These are phyloP conservation scores for Saturnispora mendoncae DNA, from an alignment of 805 yeast genomes.

Conservation along the genomic window DNA sequence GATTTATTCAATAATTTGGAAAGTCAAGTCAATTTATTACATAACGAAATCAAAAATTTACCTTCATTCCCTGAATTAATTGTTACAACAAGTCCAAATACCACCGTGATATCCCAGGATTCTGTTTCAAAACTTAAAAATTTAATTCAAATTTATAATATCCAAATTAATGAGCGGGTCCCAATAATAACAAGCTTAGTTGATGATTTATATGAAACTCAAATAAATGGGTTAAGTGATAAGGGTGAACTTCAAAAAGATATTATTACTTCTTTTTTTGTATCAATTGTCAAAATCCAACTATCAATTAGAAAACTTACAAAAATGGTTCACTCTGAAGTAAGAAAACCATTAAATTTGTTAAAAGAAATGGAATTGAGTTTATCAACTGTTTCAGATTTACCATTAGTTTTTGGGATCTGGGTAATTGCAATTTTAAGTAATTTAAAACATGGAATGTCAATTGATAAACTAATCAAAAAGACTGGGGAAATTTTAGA, in stretches of 20 bases:
- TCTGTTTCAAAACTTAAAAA: constrained; percentile 20
- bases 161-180: constrained; percentile 18
- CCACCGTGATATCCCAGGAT: constrained; percentile 20
- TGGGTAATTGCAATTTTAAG: constrained; percentile 53
- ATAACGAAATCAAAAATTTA: constrained; percentile 17
- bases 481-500: constrained; percentile 52
- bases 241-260: constrained; percentile 26
- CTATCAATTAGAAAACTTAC: constrained; percentile 29
- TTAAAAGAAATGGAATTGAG: constrained; percentile 28
- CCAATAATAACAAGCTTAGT: constrained; percentile 30
- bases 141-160: constrained; percentile 18
- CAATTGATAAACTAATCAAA: constrained; percentile 30
- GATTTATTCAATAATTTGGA: constrained; percentile 20
- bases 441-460: constrained; percentile 45
- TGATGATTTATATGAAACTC: constrained; percentile 28
- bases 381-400: constrained; percentile 41
- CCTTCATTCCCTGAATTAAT: constrained; percentile 27
- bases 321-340: constrained; percentile 25
- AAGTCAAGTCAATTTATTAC: constrained; percentile 17
- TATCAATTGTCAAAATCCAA: constrained; percentile 32
- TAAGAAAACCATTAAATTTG: constrained; percentile 24
- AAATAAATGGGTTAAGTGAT: constrained; percentile 30
- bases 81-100: constrained; percentile 22
- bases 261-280: constrained; percentile 28
- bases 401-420: constrained; percentile 68